Evolutionary conservation across 108 stramenopile species (phyloP).

Genomic region (Pseudonitzschia multiseries): DNA sequence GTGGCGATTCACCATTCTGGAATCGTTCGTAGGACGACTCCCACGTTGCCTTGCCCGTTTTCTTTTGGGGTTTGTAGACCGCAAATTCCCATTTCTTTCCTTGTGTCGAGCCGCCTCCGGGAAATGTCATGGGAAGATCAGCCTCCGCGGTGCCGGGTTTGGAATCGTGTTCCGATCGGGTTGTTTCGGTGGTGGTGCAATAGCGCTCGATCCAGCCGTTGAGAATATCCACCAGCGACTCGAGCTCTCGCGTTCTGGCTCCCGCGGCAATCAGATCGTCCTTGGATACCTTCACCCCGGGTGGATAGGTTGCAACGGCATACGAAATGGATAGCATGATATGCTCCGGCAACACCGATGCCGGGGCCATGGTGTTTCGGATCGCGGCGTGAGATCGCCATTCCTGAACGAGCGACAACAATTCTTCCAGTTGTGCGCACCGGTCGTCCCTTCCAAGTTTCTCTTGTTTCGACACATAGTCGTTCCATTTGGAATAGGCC

Average conservation of each 20-base stretch:
- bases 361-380: constrained; percentile 62
- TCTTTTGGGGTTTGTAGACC: constrained; percentile 71
- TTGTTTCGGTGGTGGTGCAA: background rate
- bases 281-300: constrained; percentile 37
- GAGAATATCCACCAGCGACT: constrained; percentile 47
- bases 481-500: constrained; percentile 66
- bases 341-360: constrained; percentile 70
- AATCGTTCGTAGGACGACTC: constrained; percentile 72
- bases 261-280: constrained; percentile 62
- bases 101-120: constrained; percentile 9
- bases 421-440: constrained; percentile 52
- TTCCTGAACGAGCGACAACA: constrained; percentile 50
- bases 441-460: constrained; percentile 43
- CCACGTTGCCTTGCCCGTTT: constrained; percentile 73
- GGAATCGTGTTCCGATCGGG: background rate
- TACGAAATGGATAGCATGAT: constrained; percentile 52
- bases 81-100: constrained; percentile 58
- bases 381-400: constrained; percentile 66
- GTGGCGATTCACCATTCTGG: constrained; percentile 50
- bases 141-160: constrained; percentile 14
- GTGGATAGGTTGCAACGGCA: constrained; percentile 49
- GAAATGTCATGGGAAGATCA: constrained; percentile 21
- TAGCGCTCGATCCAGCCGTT: constrained; percentile 50
- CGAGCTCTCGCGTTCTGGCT: constrained; percentile 57
- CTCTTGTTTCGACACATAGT: constrained; percentile 43